These are phyloP conservation scores for Talaromyces wortmannii DNA, from an alignment of 495 filamentous ascomycete genomes.

Conservation along the genomic window DNA sequence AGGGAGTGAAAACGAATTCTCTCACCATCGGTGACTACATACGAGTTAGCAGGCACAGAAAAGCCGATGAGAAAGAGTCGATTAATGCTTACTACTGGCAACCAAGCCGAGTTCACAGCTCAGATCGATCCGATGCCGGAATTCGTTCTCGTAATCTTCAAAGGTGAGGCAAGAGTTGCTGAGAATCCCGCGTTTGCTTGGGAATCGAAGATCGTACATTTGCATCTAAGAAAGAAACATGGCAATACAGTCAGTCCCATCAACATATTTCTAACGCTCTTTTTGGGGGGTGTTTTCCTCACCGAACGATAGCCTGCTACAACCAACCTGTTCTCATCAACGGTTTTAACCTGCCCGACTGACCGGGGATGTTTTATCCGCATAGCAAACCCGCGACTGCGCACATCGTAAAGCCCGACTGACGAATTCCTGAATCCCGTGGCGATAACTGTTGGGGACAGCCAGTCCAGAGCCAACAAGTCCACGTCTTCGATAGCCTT, in stretches of 20 bases:
- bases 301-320: conserved; percentile 30
- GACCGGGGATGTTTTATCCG: conserved; percentile 27
- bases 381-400: conserved; percentile 22
- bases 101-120: conserved; percentile 29
- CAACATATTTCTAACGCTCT: background rate
- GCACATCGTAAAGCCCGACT: conserved; percentile 30
- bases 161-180: conserved; percentile 32
- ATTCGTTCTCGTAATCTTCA: conserved; percentile 17
- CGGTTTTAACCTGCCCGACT: conserved; percentile 27
- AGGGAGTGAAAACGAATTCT: conserved; percentile 34
- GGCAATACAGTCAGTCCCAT: background rate
- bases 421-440: conserved; percentile 28
- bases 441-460: conserved; percentile 27
- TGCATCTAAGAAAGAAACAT: conserved; percentile 20
- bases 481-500: background rate
- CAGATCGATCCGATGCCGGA: conserved; percentile 27
- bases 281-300: conserved; percentile 3
- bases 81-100: conserved; percentile 22
- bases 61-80: background rate
- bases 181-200: conserved; percentile 17
- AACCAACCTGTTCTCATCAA: conserved; percentile 29
- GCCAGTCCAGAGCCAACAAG: conserved; percentile 30
- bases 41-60: too few relatives aligned
- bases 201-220: conserved; percentile 40
- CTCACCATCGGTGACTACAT: conserved; percentile 20